Evolutionary conservation across 129 eudicot genomes (phyloP), one percentile per base, ranked within the genome.

Genomic region (Arctium lappa): DNA sequence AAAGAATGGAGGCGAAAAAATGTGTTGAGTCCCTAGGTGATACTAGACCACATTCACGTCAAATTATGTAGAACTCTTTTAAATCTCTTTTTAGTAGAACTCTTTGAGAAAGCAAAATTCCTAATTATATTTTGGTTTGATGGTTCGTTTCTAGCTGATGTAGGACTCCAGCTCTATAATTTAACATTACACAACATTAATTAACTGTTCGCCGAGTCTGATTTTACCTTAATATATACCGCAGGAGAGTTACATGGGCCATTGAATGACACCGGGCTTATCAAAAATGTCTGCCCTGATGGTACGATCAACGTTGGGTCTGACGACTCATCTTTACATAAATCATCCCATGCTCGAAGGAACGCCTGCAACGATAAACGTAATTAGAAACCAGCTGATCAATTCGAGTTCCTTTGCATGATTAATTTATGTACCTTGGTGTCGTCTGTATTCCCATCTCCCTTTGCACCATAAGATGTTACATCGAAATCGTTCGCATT

Each of bases 361-460:
- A 88, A 86, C 15, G 89, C 89, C 91, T 86, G 16, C 79, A 77
- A 84, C 18, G 66, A 73, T 2, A 4, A 68, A 74, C 80, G 10
- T 74, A 44, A 22, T 79, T 62, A 63, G 30, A 12, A 63, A 73
- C 29, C 34, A 63, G 0, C 27, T 18, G 71, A 78, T 16, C 7
- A 15, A 12, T 10, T 22, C 5, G 31, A 48, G 30, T 16, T 34
- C 69, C 15, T 32, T 83, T 37, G n/a, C 39, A 78, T 72, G 78
- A 56, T 3, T 15, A 36, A 79, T 15, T 27, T 36, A 18, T 1
- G 29, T 82, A 87, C 90, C 22, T 84, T n/a, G 8, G 90, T 16
- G 81, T 89, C 92, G 33, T 89, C 88, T 72, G 85, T 80, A 7
- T 2, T 44, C 69, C 90, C 92, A 76, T 89, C 88, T 36, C 92